These are phyloP conservation scores for Cladosporium sp. DNA, from an alignment of 2,329 filamentous ascomycete species.

Conservation along the genomic window DNA sequence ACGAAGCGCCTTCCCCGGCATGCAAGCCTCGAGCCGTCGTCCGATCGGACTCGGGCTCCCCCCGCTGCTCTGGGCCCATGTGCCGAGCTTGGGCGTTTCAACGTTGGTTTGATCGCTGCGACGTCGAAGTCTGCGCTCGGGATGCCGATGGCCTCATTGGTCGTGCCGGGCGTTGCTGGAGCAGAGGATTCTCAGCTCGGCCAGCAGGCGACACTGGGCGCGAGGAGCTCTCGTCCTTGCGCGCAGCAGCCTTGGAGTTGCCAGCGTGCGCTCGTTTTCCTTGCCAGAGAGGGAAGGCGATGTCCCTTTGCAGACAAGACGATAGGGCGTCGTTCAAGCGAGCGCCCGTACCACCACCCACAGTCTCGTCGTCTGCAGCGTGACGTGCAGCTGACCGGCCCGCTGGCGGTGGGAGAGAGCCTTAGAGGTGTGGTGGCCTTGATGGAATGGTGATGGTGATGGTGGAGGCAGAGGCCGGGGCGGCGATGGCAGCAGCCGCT, in stretches of 20 bases:
- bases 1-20: conserved; percentile 13
- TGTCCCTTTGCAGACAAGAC: background rate
- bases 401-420: conserved; percentile 5
- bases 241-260: background rate
- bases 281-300: conserved; percentile 4
- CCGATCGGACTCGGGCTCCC: conserved; percentile 12
- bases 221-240: background rate
- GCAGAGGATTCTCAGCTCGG: conserved; percentile 7
- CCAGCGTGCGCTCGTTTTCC: background rate
- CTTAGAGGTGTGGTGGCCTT: background rate
- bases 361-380: background rate
- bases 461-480: background rate
- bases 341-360: conserved; percentile 5
- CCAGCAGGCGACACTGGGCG: background rate
- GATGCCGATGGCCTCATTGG: conserved; percentile 11
- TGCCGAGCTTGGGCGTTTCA: conserved; percentile 1
- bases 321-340: conserved; percentile 3
- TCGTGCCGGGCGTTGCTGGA: background rate
- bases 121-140: background rate
- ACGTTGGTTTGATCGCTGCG: background rate
- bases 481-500: conserved; percentile 1
- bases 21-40: conserved; percentile 6
- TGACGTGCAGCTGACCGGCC: conserved; percentile 18
- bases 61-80: background rate
- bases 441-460: background rate